phyloP scores from a whole-genome alignment of 345 rosid genomes.

The Corymbia maculata region DNA sequence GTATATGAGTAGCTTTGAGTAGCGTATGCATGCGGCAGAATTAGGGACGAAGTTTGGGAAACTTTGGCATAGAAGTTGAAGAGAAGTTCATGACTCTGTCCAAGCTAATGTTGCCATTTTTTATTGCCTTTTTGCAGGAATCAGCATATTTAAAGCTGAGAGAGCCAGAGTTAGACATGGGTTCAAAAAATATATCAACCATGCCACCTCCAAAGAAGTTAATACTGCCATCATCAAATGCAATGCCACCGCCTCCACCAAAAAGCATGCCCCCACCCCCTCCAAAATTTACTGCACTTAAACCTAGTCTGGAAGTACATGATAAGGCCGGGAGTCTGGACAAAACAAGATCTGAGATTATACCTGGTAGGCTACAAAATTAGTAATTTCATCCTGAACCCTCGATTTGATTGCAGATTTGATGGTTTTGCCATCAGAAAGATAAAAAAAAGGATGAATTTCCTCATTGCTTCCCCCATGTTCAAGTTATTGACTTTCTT shows the following conservation, averaged over 20 bases:
- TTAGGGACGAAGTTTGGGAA: background rate
- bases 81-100: background rate
- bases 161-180: slow-evolving; percentile 8
- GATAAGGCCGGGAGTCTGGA: background rate
- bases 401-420: background rate
- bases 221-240: slow-evolving; percentile 16
- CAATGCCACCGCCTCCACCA: slow-evolving; percentile 37
- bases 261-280: slow-evolving; percentile 45
- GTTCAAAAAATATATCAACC: slow-evolving; percentile 20
- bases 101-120: background rate
- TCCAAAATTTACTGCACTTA: slow-evolving; percentile 34
- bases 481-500: background rate
- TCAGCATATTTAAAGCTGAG: slow-evolving; percentile 16
- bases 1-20: background rate
- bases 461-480: background rate
- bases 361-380: slow-evolving; percentile 38
- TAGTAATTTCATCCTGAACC: background rate
- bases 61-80: background rate
- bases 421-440: background rate
- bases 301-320: background rate
- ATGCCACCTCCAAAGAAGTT: slow-evolving; percentile 45
- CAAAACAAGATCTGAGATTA: slow-evolving; percentile 22
- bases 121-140: slow-evolving; percentile 31
- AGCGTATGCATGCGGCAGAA: background rate
- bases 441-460: background rate